Base-by-base conservation (phyloP, 305 asterid species). In the Fraxinus angustifolia region DNA sequence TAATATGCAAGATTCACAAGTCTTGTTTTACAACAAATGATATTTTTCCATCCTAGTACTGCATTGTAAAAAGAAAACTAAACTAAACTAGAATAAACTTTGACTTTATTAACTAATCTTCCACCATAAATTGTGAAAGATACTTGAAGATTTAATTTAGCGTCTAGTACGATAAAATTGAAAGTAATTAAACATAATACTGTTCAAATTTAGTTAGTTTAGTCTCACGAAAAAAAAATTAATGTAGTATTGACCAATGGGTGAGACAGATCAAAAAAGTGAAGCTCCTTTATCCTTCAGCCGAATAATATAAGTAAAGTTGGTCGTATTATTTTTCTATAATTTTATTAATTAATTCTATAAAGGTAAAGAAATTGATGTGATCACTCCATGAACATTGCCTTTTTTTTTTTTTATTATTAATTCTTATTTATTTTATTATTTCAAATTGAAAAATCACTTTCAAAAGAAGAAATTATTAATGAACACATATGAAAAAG, bases 301-400 rank as follows among this genome's bases (percentile, higher is more conserved):
- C 67, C 8, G 26, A 76, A 26, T 75, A 76, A 60, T 21, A 56
- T 74, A 77, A 73, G 78, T 82, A 76, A 26, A 38, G 81, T 74
- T 74, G 86, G 83, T 38, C 79, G 83, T 34, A 34, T 77, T 19
- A 12, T 60, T 4, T 12, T 36, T 73, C 70, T 65, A 76, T 70
- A 4, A 77, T 26, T 72, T 77, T 28, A 53, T 77, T 48, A 48
- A 81, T 85, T 85, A 68, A 78, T 78, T 84, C 45, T 38, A 65
- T 76, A 72, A 21, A 40, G 50, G 31, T 77, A 58, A 68, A 76
- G 79, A 67, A 48, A 73, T 77, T 77, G 81, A 60, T 79, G 82
- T 79, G 84, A 76, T 79, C 19, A 26, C 50, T 40, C 48, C 56
- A 12, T 12, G 17, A 45, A 3, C 56, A 30, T 34, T 8, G 30